A percentile compares a stretch with the other conserved stretches of the same genome.
Evolutionary conservation across 805 yeast genomes (phyloP).

Genomic region (Debaryomyces tyrocola): DNA sequence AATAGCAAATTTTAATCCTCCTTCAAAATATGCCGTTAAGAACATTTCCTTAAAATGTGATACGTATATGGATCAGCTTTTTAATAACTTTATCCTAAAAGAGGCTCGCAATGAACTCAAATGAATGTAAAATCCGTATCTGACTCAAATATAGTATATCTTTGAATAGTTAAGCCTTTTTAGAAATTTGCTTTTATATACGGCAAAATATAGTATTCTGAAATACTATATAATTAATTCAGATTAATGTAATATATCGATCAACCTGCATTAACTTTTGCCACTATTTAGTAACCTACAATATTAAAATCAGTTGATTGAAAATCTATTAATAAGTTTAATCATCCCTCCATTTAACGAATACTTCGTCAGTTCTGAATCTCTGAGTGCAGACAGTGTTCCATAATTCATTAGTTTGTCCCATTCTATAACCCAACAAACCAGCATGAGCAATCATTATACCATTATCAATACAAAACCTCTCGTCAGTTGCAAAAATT

Average conservation of each 20-base stretch:
- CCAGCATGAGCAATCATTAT: slow-evolving; percentile 99
- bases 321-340: slow-evolving; percentile 12
- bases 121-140: slow-evolving; percentile 31
- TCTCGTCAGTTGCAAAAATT: slow-evolving; percentile 93
- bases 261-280: neutral
- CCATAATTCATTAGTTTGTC: slow-evolving; percentile 56
- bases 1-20: neutral
- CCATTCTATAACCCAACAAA: slow-evolving; percentile 78
- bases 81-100: slow-evolving; percentile 3
- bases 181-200: slow-evolving; percentile 7
- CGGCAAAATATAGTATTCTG: slow-evolving; percentile 4
- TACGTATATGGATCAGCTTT: slow-evolving; percentile 1
- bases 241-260: neutral
- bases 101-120: neutral
- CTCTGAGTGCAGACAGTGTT: slow-evolving; percentile 90
- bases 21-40: neutral
- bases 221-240: neutral
- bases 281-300: neutral
- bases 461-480: slow-evolving; percentile 97
- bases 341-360: slow-evolving; percentile 83
- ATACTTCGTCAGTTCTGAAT: slow-evolving; percentile 92
- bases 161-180: slow-evolving; percentile 7
- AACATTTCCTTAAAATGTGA: neutral
- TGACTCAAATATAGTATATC: slow-evolving; percentile 17
- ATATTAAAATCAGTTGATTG: neutral